Evolutionary conservation across 2,329 filamentous ascomycete genomes (phyloP), one percentile per base, ranked within the genome.

Genomic region (Pseudogymnoascus pannorum): DNA sequence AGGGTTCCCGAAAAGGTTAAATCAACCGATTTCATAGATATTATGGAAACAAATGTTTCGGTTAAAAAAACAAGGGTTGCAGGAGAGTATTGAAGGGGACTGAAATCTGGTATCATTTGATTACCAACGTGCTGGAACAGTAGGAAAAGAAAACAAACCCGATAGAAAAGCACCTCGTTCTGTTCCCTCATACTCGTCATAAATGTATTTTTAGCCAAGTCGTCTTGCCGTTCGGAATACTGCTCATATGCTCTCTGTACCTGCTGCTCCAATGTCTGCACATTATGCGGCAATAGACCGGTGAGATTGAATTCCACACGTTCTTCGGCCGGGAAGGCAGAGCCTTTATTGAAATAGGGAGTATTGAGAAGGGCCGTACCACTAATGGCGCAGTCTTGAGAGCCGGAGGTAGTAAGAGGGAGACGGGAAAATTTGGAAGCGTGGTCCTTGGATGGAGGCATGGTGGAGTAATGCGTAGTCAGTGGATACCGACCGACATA

Each of bases 131-230:
- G 11, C 20, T 31, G 48, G 1, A 16, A 54, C 48, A 20, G 8
- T 20, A 54, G 16, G 5, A 9, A 54, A 63, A 31, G 14, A 4
- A 24, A 31, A 65, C 75, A 65, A 67, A 89, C 87, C 72, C 80
- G 86, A 73, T 87, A 95, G 72, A 90, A 96, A 1, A 96, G 74
- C 1, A 95, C 89, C 64, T 89, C 83, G 73, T 94, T 96, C 73
- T 96, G 92, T 68, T 91, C 86, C 69, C 91, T 92, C 77, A 96
- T 78, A 58, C 87, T 91, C 0, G 88, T 89, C 79, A 96, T 81
- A 71, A 96, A 96, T 0, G 90, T 92, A 68, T 96, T 96, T 76
- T 94, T 95, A 38, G 87, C 87, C 36, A 96, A 75, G 65, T 87
- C 82, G 71, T 87, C 82, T 0, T 75, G 71, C 2, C 82, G 79